Base-by-base conservation (phyloP, 2,329 filamentous ascomycete species). In the Exophiala viscosa region DNA sequence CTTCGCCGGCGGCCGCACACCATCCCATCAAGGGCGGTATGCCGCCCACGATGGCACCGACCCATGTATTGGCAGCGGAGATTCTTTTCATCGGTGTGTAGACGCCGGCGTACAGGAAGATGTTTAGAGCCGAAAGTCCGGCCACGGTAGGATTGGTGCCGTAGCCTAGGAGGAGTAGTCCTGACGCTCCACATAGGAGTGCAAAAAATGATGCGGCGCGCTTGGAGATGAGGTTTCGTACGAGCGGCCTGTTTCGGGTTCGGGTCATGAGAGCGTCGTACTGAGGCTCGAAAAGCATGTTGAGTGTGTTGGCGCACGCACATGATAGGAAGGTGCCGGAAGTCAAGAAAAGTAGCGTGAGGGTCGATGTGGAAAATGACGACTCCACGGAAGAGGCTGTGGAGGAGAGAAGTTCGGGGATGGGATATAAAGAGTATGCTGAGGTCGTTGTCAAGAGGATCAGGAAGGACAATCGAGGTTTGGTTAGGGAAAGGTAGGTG, bases 21-120 rank as follows among this genome's bases (percentile, higher is more conserved):
- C 93, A 99, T 60, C 93, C 93, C 93, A 99, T 99, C 31, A 99
- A 73, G 0, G 93, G 93, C 0, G 93, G 92, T 51, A 99, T 95
- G 1, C 87, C 91, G 56, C 93, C 93, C 0, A 99, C 89, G 0
- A 99, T 71, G 3, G 91, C 93, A 13, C 93, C 93, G 13, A 95
- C 81, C 93, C 93, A 99, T 0, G 93, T 99, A 66, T 99, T 99
- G 53, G 91, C 73, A 8, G 86, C 87, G 3, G 86, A 88, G 10
- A 96, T 75, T 5, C 90, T 85, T 73, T 99, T 99, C 65, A 97
- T 74, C 0, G 92, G 91, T 0, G 93, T 99, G 70, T 99, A 99
- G 0, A 91, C 76, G 51, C 88, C 92, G 0, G 91, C 93, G 63
- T 99, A 99, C 1, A 99, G 78, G 5, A 82, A 76, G 42, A 97